Evolutionary conservation across 2,329 filamentous ascomycete genomes (phyloP), one percentile per base, ranked within the genome.

Genomic region (Beauveria rudraprayagi): DNA sequence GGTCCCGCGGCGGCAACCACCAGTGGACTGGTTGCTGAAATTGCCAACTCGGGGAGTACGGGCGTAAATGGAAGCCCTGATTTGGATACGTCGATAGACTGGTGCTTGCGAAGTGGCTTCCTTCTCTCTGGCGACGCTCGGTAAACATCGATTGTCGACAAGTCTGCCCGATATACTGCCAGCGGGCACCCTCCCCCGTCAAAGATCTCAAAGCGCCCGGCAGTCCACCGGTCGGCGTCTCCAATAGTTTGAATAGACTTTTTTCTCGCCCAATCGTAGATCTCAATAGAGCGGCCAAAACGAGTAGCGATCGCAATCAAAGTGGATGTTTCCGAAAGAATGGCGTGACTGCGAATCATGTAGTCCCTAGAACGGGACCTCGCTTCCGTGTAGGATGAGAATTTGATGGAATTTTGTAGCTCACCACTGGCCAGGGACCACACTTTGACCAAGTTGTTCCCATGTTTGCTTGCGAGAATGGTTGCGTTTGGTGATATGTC

Each of bases 361-460:
- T 76, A 77, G 43, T 77, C 75, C 59, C 75, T 72, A 5, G 72
- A 75, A 0, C 75, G 72, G 1, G 70, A 66, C 52, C 72, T 72
- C 1, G 73, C 71, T 16, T 73, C 73, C 1, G 74, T 75, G 62
- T 76, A 76, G 10, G 72, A 73, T 1, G 71, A 70, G 40, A 76
- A 69, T 46, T 77, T 77, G 68, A 77, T 68, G 43, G 65, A 64
- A 58, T 64, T 69, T 62, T 91, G 83, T 0, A 91, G 85, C 66
- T 92, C 89, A 26, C 92, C 91, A 69, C 91, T 87, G 63, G 91
- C 86, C 16, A 88, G 80, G 9, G 90, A 91, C 88, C 92, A 97
- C 60, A 97, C 90, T 75, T 96, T 96, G 63, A 96, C 89, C 1
- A 90, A 91, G 63, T 89, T 88, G 71, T 97, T 72, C 30, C 71